Conservation (phyloP, 1,139 yeast genomes). For the Debaryomycetaceae sp. region DNA sequence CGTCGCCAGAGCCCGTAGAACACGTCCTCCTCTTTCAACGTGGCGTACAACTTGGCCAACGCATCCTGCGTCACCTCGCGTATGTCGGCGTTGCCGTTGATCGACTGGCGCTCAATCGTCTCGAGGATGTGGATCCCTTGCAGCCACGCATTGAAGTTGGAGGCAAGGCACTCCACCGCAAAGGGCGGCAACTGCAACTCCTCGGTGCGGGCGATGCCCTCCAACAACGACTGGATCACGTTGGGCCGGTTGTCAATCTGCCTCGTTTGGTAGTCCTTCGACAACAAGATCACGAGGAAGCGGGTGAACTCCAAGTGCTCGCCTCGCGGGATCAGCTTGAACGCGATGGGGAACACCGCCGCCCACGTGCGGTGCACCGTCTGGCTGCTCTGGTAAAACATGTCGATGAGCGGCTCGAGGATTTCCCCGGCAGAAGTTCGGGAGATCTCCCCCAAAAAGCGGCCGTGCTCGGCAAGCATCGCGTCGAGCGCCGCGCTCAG, state of each 20-base stretch:
- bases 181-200: conserved; percentile 90
- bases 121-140: conserved; percentile 82
- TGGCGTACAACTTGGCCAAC: conserved; percentile 79
- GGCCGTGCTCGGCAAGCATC: conserved; percentile 47
- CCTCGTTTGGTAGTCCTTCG: conserved; percentile 87
- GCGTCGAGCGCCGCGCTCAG: conserved; percentile 17
- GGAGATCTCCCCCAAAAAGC: conserved; percentile 45
- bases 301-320: conserved; percentile 83
- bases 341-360: conserved; percentile 75
- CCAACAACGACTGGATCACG: conserved; percentile 78
- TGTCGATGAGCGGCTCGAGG: conserved; percentile 67
- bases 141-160: conserved; percentile 89
- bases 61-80: conserved; percentile 90
- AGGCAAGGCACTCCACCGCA: conserved; percentile 81
- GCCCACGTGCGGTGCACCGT: conserved; percentile 86
- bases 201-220: conserved; percentile 72
- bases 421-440: conserved; percentile 55
- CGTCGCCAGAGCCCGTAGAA: conserved; percentile 97
- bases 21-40: conserved; percentile 91
- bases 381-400: conserved; percentile 78
- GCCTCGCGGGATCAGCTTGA: conserved; percentile 65
- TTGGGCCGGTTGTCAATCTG: conserved; percentile 87
- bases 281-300: conserved; percentile 68
- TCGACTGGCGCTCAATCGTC: conserved; percentile 62
- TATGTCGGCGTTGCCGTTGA: conserved; percentile 67